Percentiles rank a stretch among this genome's conserved stretches.
Evolutionary conservation across 805 yeast genomes (phyloP).

Genomic region (Yarrowia keelungensis): DNA sequence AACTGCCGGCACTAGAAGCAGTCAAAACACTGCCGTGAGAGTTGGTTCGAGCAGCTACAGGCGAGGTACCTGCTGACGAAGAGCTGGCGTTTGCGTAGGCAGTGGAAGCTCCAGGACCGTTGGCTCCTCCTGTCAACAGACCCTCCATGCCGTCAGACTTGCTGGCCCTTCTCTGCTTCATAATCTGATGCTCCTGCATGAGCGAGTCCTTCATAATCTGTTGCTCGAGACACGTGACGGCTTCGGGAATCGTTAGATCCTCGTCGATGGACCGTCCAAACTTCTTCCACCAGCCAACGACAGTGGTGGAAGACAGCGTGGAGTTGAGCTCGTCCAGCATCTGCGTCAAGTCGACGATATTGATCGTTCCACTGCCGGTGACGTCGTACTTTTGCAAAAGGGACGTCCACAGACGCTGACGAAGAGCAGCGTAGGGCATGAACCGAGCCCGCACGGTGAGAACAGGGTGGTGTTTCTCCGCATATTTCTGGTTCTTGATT

Average conservation of each 20-base stretch:
- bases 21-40: slow-evolving; percentile 4
- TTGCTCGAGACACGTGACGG: slow-evolving; percentile 59
- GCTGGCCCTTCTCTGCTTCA: slow-evolving; percentile 24
- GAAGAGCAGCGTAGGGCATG: slow-evolving; percentile 66
- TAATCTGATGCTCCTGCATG: slow-evolving; percentile 21
- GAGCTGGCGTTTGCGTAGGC: background rate
- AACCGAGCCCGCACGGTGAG: slow-evolving; percentile 68
- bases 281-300: slow-evolving; percentile 48
- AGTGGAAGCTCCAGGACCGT: background rate
- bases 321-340: slow-evolving; percentile 72
- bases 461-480: slow-evolving; percentile 57
- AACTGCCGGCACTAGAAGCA: slow-evolving; percentile 7
- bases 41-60: slow-evolving; percentile 19
- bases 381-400: slow-evolving; percentile 62
- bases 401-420: slow-evolving; percentile 73
- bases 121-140: background rate
- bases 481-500: slow-evolving; percentile 46
- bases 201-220: slow-evolving; percentile 46
- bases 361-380: slow-evolving; percentile 55
- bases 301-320: slow-evolving; percentile 49
- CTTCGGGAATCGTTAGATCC: slow-evolving; percentile 62
- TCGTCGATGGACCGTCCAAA: slow-evolving; percentile 49
- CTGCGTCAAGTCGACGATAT: slow-evolving; percentile 65
- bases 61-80: background rate
- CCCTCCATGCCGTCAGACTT: background rate